Evolutionary conservation across 176 grass and related monocot species (phyloP), one percentile per base, ranked within the genome.

Genomic region (Carex scoparia): DNA sequence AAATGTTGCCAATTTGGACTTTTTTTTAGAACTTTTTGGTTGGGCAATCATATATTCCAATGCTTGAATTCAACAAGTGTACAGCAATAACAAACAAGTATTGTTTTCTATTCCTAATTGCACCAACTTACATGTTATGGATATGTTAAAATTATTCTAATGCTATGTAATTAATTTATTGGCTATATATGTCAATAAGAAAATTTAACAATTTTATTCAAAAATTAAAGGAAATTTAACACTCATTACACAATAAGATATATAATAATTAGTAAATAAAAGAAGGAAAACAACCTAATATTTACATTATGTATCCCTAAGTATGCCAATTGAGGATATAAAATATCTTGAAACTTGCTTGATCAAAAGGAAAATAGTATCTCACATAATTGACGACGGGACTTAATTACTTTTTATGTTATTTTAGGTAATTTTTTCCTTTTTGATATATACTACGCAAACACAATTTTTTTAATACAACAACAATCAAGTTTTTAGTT

Each of bases 1-100:
- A 51, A 49, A 30, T 76, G 74, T 28, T 55, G 49, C 48, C 49
- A 78, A 57, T 78, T 78, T 78, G 51, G 74, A 78, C 30, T 31
- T 56, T 78, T 56, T 15, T 56, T 78, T 57, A 32, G 48, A 57
- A 0, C 27, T 57, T 42, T 71, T 71, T 78, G 5, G 51, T 55
- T 10, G 49, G 51, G 5, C 73, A 57, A 78, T 77, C 49, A 75
- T 75, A 75, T 2, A 74, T 23, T 38, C 16, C 18, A 51, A 74
- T 53, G 5, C 23, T 31, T 53, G 10, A 56, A 54, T 56, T 8
- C 23, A 76, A 53, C 8, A 56, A 10, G 51, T 13, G 48, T 54
- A 56, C 28, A 75, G 56, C 23, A 18, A 32, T 6, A 49, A 23
- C 4, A 74, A 51, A 51, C 2, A 4, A 12, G 18, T 75, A 27